These are phyloP conservation scores for Vitis rupestris DNA, from an alignment of 164 flowering plant species.

Conservation along the genomic window DNA sequence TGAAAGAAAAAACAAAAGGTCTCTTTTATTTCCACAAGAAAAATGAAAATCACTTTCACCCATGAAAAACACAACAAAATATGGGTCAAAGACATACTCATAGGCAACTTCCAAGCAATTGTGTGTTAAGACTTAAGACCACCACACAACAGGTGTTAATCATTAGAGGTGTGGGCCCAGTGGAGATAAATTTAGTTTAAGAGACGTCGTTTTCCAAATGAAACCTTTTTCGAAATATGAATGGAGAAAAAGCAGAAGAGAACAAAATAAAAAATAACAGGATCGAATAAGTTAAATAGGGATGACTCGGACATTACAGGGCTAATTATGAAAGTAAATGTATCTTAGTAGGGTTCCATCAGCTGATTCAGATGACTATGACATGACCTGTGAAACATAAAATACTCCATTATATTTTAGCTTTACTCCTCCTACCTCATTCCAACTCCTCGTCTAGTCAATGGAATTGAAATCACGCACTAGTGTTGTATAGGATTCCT, in stretches of 20 bases:
- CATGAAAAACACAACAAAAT: too few relatives aligned
- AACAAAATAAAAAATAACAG: background rate
- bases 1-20: too few relatives aligned
- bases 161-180: background rate
- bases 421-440: background rate
- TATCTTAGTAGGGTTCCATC: constrained; percentile 17
- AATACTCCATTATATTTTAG: background rate
- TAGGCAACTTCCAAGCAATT: background rate
- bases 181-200: background rate
- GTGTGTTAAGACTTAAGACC: background rate
- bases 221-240: background rate
- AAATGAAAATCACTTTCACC: too few relatives aligned
- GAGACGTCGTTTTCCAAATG: constrained; percentile 1
- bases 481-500: too few relatives aligned
- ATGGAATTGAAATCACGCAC: too few relatives aligned
- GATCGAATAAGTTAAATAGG: constrained; percentile 14
- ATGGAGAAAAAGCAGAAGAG: background rate
- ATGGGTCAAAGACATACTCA: background rate
- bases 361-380: constrained; percentile 19
- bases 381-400: background rate
- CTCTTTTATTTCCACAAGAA: too few relatives aligned
- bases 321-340: constrained; percentile 3
- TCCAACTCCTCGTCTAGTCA: too few relatives aligned
- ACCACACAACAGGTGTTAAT: background rate
- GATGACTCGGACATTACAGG: constrained; percentile 32